Evolutionary conservation across 2,329 filamentous ascomycete genomes (phyloP).

Genomic region (Pseudogymnoascus sp.): DNA sequence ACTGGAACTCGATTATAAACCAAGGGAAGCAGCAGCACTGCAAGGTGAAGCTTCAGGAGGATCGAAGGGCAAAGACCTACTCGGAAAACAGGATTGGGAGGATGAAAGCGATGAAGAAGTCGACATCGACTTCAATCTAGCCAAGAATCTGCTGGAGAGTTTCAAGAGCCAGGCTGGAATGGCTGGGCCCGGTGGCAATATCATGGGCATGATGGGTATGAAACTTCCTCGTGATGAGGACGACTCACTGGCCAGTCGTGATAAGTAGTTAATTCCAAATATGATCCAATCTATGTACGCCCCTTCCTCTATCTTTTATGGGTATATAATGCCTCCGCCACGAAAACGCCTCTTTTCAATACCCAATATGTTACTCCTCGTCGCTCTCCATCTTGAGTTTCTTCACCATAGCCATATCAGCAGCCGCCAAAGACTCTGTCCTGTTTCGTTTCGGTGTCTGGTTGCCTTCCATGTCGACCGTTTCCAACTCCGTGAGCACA

Average conservation of each 20-base stretch:
- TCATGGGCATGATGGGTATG: conserved; percentile 81
- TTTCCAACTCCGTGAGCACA: conserved; percentile 41
- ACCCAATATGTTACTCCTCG: conserved; percentile 11
- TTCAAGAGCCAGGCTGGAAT: conserved; percentile 86
- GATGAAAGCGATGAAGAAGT: conserved; percentile 55
- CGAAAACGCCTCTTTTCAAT: conserved; percentile 19
- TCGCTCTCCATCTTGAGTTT: conserved; percentile 18
- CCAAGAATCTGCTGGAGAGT: conserved; percentile 83
- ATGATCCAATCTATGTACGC: conserved; percentile 1
- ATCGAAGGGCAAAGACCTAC: conserved; percentile 9
- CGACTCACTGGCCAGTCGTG: conserved; percentile 27
- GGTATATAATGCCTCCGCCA: conserved; percentile 10
- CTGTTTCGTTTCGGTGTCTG: conserved; percentile 21
- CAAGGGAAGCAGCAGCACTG: conserved; percentile 28
- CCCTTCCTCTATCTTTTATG: neutral
- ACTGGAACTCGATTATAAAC: conserved; percentile 45
- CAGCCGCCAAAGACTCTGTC: conserved; percentile 16
- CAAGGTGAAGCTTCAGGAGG: conserved; percentile 17
- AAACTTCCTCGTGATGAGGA: conserved; percentile 73
- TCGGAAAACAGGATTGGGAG: conserved; percentile 27
- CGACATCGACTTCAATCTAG: conserved; percentile 78
- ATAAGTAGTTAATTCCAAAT: neutral
- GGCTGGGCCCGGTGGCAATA: conserved; percentile 78
- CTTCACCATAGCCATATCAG: conserved; percentile 16
- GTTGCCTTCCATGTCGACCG: conserved; percentile 20